Evolutionary conservation across 2,329 filamentous ascomycete genomes (phyloP).

Genomic region (Dactylonectria estremocensis): DNA sequence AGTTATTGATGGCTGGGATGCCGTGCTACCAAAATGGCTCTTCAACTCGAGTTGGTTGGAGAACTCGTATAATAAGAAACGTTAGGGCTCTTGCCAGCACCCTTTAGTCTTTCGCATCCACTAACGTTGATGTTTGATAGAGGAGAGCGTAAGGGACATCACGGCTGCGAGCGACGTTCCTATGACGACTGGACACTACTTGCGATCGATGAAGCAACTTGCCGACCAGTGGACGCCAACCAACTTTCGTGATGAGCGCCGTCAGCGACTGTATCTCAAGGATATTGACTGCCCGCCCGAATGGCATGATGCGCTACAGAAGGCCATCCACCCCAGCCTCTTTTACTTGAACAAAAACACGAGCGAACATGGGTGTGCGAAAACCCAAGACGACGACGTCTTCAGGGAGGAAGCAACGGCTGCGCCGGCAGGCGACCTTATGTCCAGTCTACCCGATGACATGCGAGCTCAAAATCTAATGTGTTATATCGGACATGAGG

Average conservation of each 20-base stretch:
- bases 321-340: constrained; percentile 83
- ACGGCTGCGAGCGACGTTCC: constrained; percentile 80
- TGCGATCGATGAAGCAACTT: constrained; percentile 88
- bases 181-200: constrained; percentile 91
- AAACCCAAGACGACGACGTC: constrained; percentile 53
- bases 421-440: constrained; percentile 88
- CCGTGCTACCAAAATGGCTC: constrained; percentile 80
- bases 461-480: constrained; percentile 98
- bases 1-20: constrained; percentile 91
- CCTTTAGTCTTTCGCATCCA: not conserved
- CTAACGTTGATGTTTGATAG: constrained; percentile 60
- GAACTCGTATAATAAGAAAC: constrained; percentile 83
- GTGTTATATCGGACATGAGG: constrained; percentile 98
- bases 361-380: constrained; percentile 55
- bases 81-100: constrained; percentile 61
- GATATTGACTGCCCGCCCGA: constrained; percentile 94
- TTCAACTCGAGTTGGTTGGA: constrained; percentile 89
- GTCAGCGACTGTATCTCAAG: constrained; percentile 94
- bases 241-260: constrained; percentile 83
- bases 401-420: constrained; percentile 70
- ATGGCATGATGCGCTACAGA: constrained; percentile 86
- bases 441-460: constrained; percentile 88
- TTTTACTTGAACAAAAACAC: constrained; percentile 93
- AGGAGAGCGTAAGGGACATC: constrained; percentile 89
- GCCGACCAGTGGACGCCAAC: constrained; percentile 84